These are phyloP conservation scores for Kwoniella mangroviensis DNA, from an alignment of 768 basidiomycete genomes.

Conservation along the genomic window DNA sequence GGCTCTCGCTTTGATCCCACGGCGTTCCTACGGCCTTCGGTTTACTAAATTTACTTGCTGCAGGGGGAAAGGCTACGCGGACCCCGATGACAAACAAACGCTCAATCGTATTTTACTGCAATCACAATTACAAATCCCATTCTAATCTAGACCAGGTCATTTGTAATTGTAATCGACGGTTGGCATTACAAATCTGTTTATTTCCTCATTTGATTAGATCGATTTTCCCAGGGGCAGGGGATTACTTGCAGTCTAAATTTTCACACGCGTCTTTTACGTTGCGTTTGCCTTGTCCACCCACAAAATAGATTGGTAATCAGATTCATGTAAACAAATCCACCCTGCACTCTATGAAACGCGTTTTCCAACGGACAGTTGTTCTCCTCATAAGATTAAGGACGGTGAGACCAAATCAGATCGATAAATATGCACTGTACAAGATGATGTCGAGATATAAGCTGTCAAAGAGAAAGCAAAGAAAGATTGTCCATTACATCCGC, in stretches of 20 bases:
- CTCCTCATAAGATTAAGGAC: background rate
- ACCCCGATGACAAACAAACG: background rate
- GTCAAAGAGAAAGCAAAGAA: background rate
- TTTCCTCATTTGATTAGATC: constrained; percentile 1
- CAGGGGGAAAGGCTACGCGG: constrained; percentile 19
- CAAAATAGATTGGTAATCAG: constrained; percentile 8
- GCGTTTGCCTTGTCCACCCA: background rate
- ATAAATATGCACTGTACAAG: background rate
- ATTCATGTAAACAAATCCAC: background rate
- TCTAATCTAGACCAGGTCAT: background rate
- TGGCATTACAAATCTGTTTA: background rate
- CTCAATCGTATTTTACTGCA: background rate
- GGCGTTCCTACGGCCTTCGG: constrained; percentile 23
- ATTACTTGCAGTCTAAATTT: background rate
- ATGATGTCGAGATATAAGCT: background rate
- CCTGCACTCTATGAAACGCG: background rate
- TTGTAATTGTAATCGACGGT: background rate
- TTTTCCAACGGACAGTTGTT: constrained; percentile 1
- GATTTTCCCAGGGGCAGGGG: background rate
- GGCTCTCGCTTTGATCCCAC: constrained; percentile 10
- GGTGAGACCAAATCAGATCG: background rate
- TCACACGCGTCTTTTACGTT: constrained; percentile 6
- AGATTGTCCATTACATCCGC: constrained; percentile 6
- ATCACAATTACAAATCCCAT: constrained; percentile 1
- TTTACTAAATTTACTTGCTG: too few relatives aligned